Conservation (phyloP, 2,329 filamentous ascomycete genomes). For the Aureobasidium sp. region DNA sequence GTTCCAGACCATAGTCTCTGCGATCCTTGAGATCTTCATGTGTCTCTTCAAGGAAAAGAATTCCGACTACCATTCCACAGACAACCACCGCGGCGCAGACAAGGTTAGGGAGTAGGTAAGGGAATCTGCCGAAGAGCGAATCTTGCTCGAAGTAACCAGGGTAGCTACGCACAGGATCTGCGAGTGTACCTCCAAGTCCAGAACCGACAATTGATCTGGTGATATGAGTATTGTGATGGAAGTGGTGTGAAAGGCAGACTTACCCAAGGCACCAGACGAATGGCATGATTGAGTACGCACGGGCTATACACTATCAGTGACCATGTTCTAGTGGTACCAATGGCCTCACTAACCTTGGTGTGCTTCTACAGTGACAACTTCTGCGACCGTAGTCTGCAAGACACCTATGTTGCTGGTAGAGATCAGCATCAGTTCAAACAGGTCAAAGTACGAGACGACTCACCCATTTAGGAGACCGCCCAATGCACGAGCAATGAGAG, state of each 20-base stretch:
- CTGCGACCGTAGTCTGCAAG: conserved; percentile 88
- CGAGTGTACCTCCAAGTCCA: conserved; percentile 81
- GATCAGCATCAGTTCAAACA: not conserved
- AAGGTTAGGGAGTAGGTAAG: conserved; percentile 88
- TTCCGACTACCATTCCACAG: conserved; percentile 67
- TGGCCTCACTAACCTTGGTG: conserved; percentile 64
- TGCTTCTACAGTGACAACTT: conserved; percentile 85
- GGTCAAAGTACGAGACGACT: conserved; percentile 27
- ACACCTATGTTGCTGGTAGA: conserved; percentile 76
- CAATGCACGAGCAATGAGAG: conserved; percentile 78
- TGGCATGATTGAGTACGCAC: conserved; percentile 95
- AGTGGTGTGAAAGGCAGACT: conserved; percentile 28
- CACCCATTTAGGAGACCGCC: conserved; percentile 91
- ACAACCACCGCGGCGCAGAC: conserved; percentile 75
- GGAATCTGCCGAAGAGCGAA: conserved; percentile 76
- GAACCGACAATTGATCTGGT: conserved; percentile 81
- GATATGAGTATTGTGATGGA: conserved; percentile 21
- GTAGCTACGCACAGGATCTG: conserved; percentile 77
- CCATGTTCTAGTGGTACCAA: conserved; percentile 6
- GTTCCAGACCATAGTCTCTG: conserved; percentile 67
- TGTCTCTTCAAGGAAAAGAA: conserved; percentile 90
- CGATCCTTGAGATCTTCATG: conserved; percentile 73
- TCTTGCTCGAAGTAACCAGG: conserved; percentile 64
- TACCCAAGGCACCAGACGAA: conserved; percentile 95
- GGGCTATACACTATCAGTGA: conserved; percentile 47